These are phyloP conservation scores for Linderina pennispora DNA, from an alignment of 192 early-diverging fungal species.

Conservation along the genomic window DNA sequence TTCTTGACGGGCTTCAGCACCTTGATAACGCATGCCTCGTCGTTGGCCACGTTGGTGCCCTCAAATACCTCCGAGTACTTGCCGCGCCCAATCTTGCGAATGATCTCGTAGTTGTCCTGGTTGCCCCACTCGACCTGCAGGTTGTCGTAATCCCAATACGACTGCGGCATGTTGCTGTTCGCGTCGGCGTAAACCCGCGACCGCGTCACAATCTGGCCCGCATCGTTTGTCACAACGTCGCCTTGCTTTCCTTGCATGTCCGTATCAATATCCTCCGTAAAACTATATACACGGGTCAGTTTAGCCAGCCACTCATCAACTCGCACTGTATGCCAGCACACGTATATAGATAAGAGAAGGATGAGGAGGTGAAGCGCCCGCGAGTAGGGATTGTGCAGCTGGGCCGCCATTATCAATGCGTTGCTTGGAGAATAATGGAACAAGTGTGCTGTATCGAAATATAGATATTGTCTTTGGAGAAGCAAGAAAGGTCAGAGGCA, in stretches of 20 bases:
- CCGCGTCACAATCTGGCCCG: slow-evolving; percentile 41
- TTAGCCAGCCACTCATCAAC: too few species aligned
- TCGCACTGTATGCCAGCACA: too few species aligned
- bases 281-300: too few species aligned
- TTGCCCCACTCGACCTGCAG: slow-evolving; percentile 84
- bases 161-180: slow-evolving; percentile 69
- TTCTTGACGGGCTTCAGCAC: slow-evolving; percentile 99
- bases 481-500: too few species aligned
- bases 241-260: slow-evolving; percentile 30
- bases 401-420: too few species aligned
- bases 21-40: slow-evolving; percentile 93
- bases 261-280: too few species aligned
- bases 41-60: slow-evolving; percentile 86
- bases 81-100: slow-evolving; percentile 95
- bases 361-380: too few species aligned
- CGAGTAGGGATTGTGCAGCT: too few species aligned
- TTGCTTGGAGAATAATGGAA: too few species aligned
- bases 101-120: slow-evolving; percentile 97
- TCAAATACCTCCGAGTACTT: slow-evolving; percentile 99
- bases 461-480: too few species aligned
- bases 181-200: slow-evolving; percentile 90
- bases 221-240: slow-evolving; percentile 19
- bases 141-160: slow-evolving; percentile 99
- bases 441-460: too few species aligned
- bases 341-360: too few species aligned